Percentiles rank a stretch among this genome's conserved stretches.
Evolutionary conservation across 768 basidiomycete species (phyloP).

Genomic region (Thelephora ganbajun): DNA sequence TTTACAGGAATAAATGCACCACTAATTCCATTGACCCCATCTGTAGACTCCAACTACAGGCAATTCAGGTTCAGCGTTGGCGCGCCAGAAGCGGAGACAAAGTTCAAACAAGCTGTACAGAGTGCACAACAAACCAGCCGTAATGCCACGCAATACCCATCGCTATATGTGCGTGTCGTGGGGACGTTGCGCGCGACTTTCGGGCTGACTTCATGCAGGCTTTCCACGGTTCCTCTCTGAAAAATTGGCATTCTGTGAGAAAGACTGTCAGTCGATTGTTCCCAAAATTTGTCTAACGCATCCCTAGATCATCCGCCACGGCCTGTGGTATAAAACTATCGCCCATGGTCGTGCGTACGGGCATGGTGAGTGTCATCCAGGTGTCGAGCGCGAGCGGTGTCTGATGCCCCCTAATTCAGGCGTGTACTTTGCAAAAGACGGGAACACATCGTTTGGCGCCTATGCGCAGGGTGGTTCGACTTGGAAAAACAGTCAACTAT

Average conservation of each 20-base stretch:
- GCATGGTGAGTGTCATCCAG: conserved; percentile 26
- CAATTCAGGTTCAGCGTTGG: conserved; percentile 65
- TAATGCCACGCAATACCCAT: conserved; percentile 30
- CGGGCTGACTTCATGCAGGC: conserved; percentile 24
- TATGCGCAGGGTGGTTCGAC: conserved; percentile 24
- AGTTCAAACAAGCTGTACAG: conserved; percentile 33
- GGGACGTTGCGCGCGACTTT: background rate
- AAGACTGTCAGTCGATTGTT: background rate
- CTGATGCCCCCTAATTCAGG: conserved; percentile 24
- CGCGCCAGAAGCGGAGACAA: conserved; percentile 57
- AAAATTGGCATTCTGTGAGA: conserved; percentile 59
- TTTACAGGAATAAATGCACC: no score
- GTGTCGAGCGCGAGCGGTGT: background rate
- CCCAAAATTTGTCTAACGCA: background rate
- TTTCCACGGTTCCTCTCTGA: conserved; percentile 52
- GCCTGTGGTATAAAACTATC: conserved; percentile 46
- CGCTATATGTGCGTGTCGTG: conserved; percentile 16
- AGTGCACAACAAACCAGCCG: conserved; percentile 21
- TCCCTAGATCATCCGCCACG: conserved; percentile 53
- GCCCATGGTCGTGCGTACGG: conserved; percentile 51
- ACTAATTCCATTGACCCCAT: no score
- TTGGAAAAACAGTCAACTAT: conserved; percentile 40
- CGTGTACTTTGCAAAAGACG: conserved; percentile 57
- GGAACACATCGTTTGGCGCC: conserved; percentile 26
- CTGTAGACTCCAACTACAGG: conserved; percentile 31